Evolutionary conservation across 2,329 filamentous ascomycete species (phyloP).

Genomic region (Trichophyton schoenleinii): DNA sequence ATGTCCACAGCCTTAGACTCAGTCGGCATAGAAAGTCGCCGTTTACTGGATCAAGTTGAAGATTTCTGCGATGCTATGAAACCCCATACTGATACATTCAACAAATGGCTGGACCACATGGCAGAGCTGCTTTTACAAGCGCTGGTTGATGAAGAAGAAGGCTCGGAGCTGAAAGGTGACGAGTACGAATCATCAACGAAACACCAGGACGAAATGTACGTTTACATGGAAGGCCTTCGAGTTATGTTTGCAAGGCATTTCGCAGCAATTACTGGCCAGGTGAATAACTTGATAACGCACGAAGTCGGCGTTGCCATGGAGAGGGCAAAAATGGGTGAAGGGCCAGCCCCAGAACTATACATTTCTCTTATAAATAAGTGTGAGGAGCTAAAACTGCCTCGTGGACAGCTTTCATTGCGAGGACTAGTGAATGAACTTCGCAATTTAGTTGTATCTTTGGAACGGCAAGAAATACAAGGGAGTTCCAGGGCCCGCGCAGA

Average conservation of each 20-base stretch:
- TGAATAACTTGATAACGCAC: constrained; percentile 60
- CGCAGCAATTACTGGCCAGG: constrained; percentile 61
- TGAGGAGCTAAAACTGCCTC: constrained; percentile 32
- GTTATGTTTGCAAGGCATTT: constrained; percentile 67
- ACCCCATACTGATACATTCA: constrained; percentile 55
- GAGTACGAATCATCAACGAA: constrained; percentile 83
- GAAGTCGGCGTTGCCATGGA: constrained; percentile 54
- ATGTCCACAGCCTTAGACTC: constrained; percentile 41
- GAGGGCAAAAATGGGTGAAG: constrained; percentile 50
- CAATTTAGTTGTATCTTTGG: constrained; percentile 46
- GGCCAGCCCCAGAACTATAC: constrained; percentile 58
- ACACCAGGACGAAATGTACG: constrained; percentile 76
- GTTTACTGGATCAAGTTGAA: constrained; percentile 54
- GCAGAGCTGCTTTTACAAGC: constrained; percentile 59
- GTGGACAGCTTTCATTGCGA: constrained; percentile 52
- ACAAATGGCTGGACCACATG: constrained; percentile 62
- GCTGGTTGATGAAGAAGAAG: constrained; percentile 70
- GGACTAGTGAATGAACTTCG: constrained; percentile 59
- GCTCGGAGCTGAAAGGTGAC: constrained; percentile 67
- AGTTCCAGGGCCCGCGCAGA: constrained; percentile 50
- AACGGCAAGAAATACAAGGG: constrained; percentile 44
- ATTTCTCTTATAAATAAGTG: constrained; percentile 37
- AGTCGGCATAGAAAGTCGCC: constrained; percentile 60
- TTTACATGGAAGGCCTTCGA: constrained; percentile 68
- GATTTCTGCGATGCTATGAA: constrained; percentile 55